Evolutionary conservation across 2,329 filamentous ascomycete genomes (phyloP), one percentile per base, ranked within the genome.

Genomic region (Sporothrix mexicana): DNA sequence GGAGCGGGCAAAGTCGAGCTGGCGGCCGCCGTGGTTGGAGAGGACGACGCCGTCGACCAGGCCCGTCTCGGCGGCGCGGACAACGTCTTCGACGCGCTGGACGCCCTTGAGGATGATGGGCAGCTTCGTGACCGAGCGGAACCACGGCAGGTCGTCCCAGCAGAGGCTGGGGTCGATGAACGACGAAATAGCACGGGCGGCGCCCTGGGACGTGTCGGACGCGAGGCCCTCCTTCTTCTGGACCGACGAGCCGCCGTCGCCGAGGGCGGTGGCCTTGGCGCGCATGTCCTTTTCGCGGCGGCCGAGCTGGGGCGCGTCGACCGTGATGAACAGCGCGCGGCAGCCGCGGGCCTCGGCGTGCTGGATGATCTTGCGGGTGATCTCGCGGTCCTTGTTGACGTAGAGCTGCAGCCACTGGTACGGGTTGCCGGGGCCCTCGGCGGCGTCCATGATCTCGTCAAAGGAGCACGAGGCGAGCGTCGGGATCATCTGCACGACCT

Each of bases 211-310:
- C 74, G 90, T 94, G 82, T 98, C 95, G 23, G 95, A 93, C 71
- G 87, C 82, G 73, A 91, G 87, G 69, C 92, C 93, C 17, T 84
- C 85, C 82, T 98, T 95, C 13, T 84, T 85, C 82, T 98, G 96
- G 15, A 98, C 93, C 79, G 90, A 92, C 41, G 92, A 92, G 9
- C 95, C 95, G 15, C 88, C 88, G 77, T 97, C 95, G 47, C 73
- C 74, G 17, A 76, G 73, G 61, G 74, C 75, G 51, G 89, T 89
- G 80, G 97, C 97, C 82, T 98, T 98, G 76, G 88, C 89, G 53
- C 96, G 93, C 96, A 98, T 98, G 81, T 98, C 96, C 85, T 98
- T 99, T 82, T 99, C 96, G 77, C 96, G 88, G 53, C 96, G 91
- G 57, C 96, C 96, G 25, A 99, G 90, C 82, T 98, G 95, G 6